Conservation (phyloP, 2,329 filamentous ascomycete genomes). For the Ceratocystiopsis minuta region DNA sequence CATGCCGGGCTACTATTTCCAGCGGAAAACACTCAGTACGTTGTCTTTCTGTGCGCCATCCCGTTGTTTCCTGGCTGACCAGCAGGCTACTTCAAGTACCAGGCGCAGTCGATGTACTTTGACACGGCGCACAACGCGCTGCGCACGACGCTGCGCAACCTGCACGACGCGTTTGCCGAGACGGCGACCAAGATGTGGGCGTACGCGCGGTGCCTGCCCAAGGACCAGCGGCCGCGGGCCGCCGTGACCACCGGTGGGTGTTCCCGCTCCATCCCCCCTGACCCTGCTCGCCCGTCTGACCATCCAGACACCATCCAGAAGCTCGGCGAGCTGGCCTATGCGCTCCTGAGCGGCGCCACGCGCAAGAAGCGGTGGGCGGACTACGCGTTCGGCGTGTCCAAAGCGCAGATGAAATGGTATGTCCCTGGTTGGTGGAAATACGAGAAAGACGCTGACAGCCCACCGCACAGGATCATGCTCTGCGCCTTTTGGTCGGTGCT, state of each 20-base stretch:
- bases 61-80: background rate
- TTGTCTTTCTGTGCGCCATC: slow-evolving; percentile 1
- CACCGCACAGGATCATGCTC: slow-evolving; percentile 39
- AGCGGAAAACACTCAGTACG: slow-evolving; percentile 58
- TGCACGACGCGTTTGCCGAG: slow-evolving; percentile 58
- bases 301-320: slow-evolving; percentile 47
- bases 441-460: background rate
- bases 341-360: slow-evolving; percentile 40
- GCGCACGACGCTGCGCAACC: slow-evolving; percentile 50
- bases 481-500: slow-evolving; percentile 54
- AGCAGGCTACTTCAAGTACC: slow-evolving; percentile 54
- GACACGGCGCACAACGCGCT: slow-evolving; percentile 62
- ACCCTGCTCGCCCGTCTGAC: too few species aligned
- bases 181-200: slow-evolving; percentile 59
- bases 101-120: slow-evolving; percentile 69
- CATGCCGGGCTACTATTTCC: slow-evolving; percentile 57
- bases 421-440: too few species aligned
- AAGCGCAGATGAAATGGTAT: slow-evolving; percentile 42
- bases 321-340: slow-evolving; percentile 44
- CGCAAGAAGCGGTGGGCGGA: slow-evolving; percentile 26
- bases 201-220: slow-evolving; percentile 40
- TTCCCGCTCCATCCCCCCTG: background rate
- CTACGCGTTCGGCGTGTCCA: slow-evolving; percentile 42
- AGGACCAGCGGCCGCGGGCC: slow-evolving; percentile 33
- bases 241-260: slow-evolving; percentile 41